Evolutionary conservation across 805 yeast species (phyloP).

Genomic region (Priceomyces carsonii): DNA sequence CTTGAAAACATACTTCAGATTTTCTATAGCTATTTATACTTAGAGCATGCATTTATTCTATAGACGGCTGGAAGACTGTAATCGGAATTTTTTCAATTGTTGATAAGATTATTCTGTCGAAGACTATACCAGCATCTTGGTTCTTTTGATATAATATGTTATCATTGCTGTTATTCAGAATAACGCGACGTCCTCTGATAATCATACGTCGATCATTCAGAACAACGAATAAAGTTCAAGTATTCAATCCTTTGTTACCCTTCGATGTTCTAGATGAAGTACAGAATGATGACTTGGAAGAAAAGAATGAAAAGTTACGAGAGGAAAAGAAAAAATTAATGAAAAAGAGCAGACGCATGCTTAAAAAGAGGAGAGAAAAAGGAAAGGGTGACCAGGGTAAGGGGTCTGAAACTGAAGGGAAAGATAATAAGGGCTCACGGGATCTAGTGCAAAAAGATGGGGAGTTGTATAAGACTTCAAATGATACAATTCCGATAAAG

Average conservation of each 20-base stretch:
- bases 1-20: conserved; percentile 28
- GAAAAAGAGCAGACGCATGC: conserved; percentile 18
- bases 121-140: too few relatives aligned
- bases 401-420: conserved; percentile 8
- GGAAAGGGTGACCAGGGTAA: conserved; percentile 9
- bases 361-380: conserved; percentile 10
- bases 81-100: too few relatives aligned
- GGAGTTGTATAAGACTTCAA: conserved; percentile 8
- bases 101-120: too few relatives aligned
- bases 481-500: conserved; percentile 12
- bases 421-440: background rate
- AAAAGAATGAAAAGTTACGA: conserved; percentile 26
- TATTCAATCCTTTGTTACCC: conserved; percentile 42
- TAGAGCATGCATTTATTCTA: too few relatives aligned
- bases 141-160: too few relatives aligned
- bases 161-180: too few relatives aligned
- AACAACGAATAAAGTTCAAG: background rate
- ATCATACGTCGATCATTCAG: background rate
- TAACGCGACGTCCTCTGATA: background rate
- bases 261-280: conserved; percentile 41
- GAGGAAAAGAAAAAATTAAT: conserved; percentile 27
- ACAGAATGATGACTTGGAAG: conserved; percentile 30
- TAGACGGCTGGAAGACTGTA: too few relatives aligned
- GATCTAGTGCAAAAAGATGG: background rate
- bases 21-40: too few relatives aligned